Evolutionary conservation across 176 grass and related monocot species (phyloP).

Genomic region (Oryza nivara): DNA sequence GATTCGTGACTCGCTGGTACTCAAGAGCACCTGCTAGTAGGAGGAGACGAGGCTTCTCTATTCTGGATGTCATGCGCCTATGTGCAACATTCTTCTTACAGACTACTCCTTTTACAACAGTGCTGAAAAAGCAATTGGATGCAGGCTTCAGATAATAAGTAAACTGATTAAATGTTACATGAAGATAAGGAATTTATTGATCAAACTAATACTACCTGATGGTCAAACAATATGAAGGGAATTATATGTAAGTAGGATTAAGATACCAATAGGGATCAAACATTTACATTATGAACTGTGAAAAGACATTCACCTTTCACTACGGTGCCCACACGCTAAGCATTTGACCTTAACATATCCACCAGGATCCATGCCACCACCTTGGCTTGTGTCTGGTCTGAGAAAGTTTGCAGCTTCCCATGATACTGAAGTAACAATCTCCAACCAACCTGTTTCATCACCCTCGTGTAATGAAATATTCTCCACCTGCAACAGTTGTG

Average conservation of each 20-base stretch:
- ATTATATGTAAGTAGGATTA: slow-evolving; percentile 8
- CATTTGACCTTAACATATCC: slow-evolving; percentile 96
- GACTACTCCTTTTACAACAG: slow-evolving; percentile 84
- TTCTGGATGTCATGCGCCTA: slow-evolving; percentile 83
- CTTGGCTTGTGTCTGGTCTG: slow-evolving; percentile 77
- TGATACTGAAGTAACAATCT: slow-evolving; percentile 84
- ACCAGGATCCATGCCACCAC: slow-evolving; percentile 89
- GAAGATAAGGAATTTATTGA: neutral
- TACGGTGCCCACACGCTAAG: slow-evolving; percentile 73
- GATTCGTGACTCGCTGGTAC: slow-evolving; percentile 89
- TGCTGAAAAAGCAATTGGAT: slow-evolving; percentile 65
- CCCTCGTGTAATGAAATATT: slow-evolving; percentile 65
- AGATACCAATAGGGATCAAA: neutral
- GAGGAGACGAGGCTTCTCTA: slow-evolving; percentile 86
- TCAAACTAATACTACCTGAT: slow-evolving; percentile 17
- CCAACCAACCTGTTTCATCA: slow-evolving; percentile 81
- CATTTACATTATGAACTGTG: slow-evolving; percentile 33
- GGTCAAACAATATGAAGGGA: slow-evolving; percentile 13
- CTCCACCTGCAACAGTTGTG: slow-evolving; percentile 81
- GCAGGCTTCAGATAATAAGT: slow-evolving; percentile 40
- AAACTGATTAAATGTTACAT: slow-evolving; percentile 30
- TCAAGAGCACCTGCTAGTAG: slow-evolving; percentile 92
- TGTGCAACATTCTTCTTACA: slow-evolving; percentile 99
- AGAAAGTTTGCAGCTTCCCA: slow-evolving; percentile 92
- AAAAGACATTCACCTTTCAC: slow-evolving; percentile 72